phyloP scores from a whole-genome alignment of 441 rosid genomes.

The Jatropha podagrica region DNA sequence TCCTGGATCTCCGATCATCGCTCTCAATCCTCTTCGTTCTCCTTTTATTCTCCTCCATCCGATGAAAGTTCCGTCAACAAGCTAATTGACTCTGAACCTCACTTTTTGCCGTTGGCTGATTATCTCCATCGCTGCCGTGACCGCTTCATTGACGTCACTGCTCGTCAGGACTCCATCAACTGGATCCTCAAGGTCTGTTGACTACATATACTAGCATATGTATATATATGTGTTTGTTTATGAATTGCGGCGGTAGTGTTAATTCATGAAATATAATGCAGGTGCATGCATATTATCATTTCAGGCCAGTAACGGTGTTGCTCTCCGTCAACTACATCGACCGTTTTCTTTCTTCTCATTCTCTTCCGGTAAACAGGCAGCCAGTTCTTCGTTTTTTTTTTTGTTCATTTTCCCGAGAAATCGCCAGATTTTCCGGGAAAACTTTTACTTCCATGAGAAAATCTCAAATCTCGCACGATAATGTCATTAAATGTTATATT shows the following conservation, averaged over 20 bases:
- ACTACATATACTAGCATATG: neutral
- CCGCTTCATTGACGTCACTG: constrained; percentile 40
- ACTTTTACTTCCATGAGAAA: neutral
- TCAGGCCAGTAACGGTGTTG: constrained; percentile 54
- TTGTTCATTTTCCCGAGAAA: neutral
- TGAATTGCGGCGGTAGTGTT: neutral
- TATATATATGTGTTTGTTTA: neutral
- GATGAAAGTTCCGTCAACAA: constrained; percentile 24
- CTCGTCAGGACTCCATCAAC: constrained; percentile 62
- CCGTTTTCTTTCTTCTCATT: constrained; percentile 66
- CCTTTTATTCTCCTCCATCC: constrained; percentile 18
- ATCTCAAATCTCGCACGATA: neutral
- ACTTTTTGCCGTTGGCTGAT: constrained; percentile 35
- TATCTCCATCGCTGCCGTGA: constrained; percentile 41
- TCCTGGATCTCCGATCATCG: constrained; percentile 22
- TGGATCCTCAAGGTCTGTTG: constrained; percentile 56
- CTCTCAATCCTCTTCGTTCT: constrained; percentile 1
- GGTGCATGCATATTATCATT: constrained; percentile 63
- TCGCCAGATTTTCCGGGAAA: neutral
- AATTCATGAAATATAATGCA: constrained; percentile 30
- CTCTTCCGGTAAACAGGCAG: constrained; percentile 45
- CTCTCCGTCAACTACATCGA: constrained; percentile 74
- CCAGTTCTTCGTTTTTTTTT: neutral
- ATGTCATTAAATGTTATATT: neutral
- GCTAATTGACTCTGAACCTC: constrained; percentile 40